Percentiles rank a stretch among this genome's conserved stretches.
Evolutionary conservation across 2,329 filamentous ascomycete species (phyloP).

Genomic region (Stachybotrys elegans): DNA sequence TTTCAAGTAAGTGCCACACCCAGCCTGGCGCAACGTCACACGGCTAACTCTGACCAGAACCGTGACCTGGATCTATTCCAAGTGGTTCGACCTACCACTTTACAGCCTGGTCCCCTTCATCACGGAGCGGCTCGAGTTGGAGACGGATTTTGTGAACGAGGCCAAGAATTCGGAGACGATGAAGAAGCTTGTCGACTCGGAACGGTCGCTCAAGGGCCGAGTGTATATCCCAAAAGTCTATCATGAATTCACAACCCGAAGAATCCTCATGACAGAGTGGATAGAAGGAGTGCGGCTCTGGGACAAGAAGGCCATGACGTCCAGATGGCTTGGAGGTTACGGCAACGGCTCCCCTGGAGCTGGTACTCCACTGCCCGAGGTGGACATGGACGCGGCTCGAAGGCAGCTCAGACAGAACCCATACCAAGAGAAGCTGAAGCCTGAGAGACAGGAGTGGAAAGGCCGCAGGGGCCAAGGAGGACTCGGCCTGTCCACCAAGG

Average conservation of each 20-base stretch:
- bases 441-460: slow-evolving; percentile 73
- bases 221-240: slow-evolving; percentile 89
- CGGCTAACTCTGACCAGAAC: slow-evolving; percentile 43
- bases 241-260: slow-evolving; percentile 71
- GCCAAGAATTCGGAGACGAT: slow-evolving; percentile 83
- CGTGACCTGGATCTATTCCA: slow-evolving; percentile 76
- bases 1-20: slow-evolving; percentile 62
- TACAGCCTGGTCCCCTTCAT: slow-evolving; percentile 91
- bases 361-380: slow-evolving; percentile 53
- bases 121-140: slow-evolving; percentile 81
- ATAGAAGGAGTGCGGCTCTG: slow-evolving; percentile 90
- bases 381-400: slow-evolving; percentile 42
- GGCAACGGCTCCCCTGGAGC: slow-evolving; percentile 74
- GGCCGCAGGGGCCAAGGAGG: slow-evolving; percentile 70
- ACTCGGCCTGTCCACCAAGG: slow-evolving; percentile 73
- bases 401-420: slow-evolving; percentile 45
- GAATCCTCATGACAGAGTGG: slow-evolving; percentile 95
- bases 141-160: slow-evolving; percentile 93
- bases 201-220: slow-evolving; percentile 69
- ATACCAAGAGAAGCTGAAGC: slow-evolving; percentile 63
- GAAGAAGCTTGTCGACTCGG: slow-evolving; percentile 68
- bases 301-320: slow-evolving; percentile 80
- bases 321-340: slow-evolving; percentile 73
- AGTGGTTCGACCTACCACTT: slow-evolving; percentile 87
- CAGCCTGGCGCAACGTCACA: background rate